Evolutionary conservation across 192 early-diverging fungal species (phyloP), one percentile per base, ranked within the genome.

Genomic region (Coemansia sp.): DNA sequence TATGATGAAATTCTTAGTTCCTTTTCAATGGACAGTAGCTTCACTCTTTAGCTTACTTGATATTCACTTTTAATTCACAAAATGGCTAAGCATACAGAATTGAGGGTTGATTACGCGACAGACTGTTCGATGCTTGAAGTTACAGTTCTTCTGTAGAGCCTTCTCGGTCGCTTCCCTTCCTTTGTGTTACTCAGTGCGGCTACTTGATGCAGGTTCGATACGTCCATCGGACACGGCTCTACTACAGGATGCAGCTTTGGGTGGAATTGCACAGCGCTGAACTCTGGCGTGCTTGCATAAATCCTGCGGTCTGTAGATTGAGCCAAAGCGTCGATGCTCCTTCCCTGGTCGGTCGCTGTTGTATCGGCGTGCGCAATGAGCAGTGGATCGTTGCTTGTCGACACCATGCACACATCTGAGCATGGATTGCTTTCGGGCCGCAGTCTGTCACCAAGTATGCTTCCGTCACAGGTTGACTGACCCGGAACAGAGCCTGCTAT

Each of bases 221-320:
- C 62, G 13, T 72, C 65, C 75, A 78, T 72, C 23, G 70, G 54
- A 25, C 31, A 57, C 6, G 75, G 75, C 6, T 65, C 59, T 13
- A 68, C 65, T 4, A 72, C 70, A 0, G 69, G 75, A 17, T 72
- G 66, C 34, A 78, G 60, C 63, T 72, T 72, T 23, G 75, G 50
- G 14, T 72, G 62, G 37, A 60, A 65, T 30, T 54, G 52, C 15
- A 13, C 29, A 17, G 52, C 27, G 30, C 17, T 54, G 29, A 30
- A 33, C 23, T 54, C 52, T 17, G 52, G 28, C 6, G 52, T 54
- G 52, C 52, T 54, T 29, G 52, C 52, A 6, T 7, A 17, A 6
- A 17, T 17, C n/a, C 6, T 33, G 0, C 11, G 5, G 3, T 4
- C n/a, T 19, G 14, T 17, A 30, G 52, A 17, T 31, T 31, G 29